A percentile compares a stretch with the other conserved stretches of the same genome.
Evolutionary conservation across 306 rosid species (phyloP).

Genomic region (Acacia confusa): DNA sequence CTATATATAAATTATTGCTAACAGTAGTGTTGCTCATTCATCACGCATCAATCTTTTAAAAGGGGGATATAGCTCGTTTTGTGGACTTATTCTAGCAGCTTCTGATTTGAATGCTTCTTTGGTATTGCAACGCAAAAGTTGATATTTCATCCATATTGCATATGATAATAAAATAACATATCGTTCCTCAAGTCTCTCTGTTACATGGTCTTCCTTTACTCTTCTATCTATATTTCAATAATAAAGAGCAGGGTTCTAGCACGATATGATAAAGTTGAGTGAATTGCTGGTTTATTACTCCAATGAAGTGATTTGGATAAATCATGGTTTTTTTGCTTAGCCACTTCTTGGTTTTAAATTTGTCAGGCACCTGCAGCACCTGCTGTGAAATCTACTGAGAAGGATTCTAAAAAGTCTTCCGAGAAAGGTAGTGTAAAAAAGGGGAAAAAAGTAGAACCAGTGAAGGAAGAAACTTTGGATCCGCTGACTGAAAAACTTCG

Average conservation of each 20-base stretch:
- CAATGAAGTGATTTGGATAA: not conserved
- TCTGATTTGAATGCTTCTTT: not conserved
- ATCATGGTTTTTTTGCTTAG: not conserved
- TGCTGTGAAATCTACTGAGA: constrained; percentile 58
- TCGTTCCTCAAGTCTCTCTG: not conserved
- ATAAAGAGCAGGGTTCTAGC: not conserved
- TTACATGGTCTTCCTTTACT: not conserved
- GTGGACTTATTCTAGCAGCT: not conserved
- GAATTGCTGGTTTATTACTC: not conserved
- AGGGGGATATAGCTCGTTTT: not conserved
- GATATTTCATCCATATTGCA: not conserved
- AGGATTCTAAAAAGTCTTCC: constrained; percentile 60
- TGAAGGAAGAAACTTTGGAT: constrained; percentile 73
- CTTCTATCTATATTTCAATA: not conserved
- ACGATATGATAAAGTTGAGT: not conserved
- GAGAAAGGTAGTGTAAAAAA: constrained; percentile 63
- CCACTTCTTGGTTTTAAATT: constrained; percentile 4
- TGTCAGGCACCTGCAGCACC: constrained; percentile 76
- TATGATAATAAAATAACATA: not conserved
- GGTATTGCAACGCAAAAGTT: not conserved
- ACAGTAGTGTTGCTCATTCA: not conserved
- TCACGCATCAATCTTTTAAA: not conserved
- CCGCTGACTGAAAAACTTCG: constrained; percentile 89
- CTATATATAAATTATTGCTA: not conserved
- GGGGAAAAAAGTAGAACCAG: constrained; percentile 55